phyloP scores from a whole-genome alignment of 2,329 filamentous ascomycete species.

The Lanzia echinophila region DNA sequence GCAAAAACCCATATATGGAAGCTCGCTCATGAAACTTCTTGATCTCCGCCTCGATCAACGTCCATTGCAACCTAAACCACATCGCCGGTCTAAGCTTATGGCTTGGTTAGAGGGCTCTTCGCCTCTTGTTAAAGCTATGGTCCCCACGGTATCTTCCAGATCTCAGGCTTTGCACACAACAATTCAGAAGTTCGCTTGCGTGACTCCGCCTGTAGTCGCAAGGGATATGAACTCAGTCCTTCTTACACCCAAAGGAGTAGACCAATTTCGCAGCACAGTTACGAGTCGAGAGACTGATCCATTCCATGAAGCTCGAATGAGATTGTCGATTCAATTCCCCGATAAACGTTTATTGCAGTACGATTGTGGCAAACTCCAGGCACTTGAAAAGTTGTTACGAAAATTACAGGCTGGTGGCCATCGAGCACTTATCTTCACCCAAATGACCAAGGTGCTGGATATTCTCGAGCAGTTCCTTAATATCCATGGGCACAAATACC shows the following conservation, averaged over 20 bases:
- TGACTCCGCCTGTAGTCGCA: constrained; percentile 83
- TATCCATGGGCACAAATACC: constrained; percentile 94
- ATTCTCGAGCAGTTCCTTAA: constrained; percentile 97
- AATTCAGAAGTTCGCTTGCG: constrained; percentile 83
- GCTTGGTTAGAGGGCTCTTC: constrained; percentile 72
- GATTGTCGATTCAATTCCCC: constrained; percentile 90
- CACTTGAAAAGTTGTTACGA: constrained; percentile 77
- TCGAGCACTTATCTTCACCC: constrained; percentile 94
- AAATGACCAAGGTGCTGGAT: constrained; percentile 98
- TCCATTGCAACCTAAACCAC: constrained; percentile 54
- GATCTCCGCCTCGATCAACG: constrained; percentile 55
- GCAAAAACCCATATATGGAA: constrained; percentile 74
- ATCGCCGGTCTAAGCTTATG: constrained; percentile 54
- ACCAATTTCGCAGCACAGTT: constrained; percentile 50
- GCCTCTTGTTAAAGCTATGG: constrained; percentile 54
- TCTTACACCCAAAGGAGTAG: constrained; percentile 53
- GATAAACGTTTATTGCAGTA: constrained; percentile 95
- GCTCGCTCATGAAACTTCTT: constrained; percentile 67
- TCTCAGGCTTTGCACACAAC: constrained; percentile 65
- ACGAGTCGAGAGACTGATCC: constrained; percentile 63
- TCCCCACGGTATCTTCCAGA: constrained; percentile 68
- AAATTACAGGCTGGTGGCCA: constrained; percentile 85
- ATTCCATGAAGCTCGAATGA: constrained; percentile 90
- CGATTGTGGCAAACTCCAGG: constrained; percentile 93
- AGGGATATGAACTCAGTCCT: constrained; percentile 65